Evolutionary conservation across 169 alveolate genomes (phyloP).

Genomic region (Plasmodium yoelii): DNA sequence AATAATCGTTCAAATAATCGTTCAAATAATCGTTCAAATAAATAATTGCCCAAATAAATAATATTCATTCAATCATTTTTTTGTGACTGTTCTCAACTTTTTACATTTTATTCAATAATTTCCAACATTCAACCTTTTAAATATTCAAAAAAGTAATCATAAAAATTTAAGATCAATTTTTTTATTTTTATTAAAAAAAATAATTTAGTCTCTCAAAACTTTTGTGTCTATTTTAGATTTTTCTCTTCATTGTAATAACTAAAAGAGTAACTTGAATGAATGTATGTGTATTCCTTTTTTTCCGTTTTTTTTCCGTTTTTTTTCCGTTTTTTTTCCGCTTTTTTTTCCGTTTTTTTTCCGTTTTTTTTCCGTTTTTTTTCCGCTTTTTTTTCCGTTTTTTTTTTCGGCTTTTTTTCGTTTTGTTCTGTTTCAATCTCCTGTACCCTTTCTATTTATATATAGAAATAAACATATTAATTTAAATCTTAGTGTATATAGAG

Average conservation of each 20-base stretch:
- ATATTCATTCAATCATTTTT: too few species aligned
- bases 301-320: neutral
- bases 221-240: neutral
- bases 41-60: too few species aligned
- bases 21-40: too few species aligned
- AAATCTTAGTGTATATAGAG: neutral
- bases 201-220: neutral
- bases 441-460: neutral
- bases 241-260: neutral
- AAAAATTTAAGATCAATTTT: neutral
- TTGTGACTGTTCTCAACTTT: too few species aligned
- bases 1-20: too few species aligned
- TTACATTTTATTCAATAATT: too few species aligned
- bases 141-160: neutral
- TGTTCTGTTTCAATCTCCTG: constrained; percentile 29
- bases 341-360: neutral
- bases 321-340: neutral
- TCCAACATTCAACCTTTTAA: too few species aligned
- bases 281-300: neutral
- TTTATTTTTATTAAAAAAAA: neutral
- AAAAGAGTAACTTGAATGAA: neutral
- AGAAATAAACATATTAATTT: constrained; percentile 18
- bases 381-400: too few species aligned
- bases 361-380: neutral
- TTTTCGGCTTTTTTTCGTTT: neutral